These are phyloP conservation scores for Tritrichomonas musculus DNA, from an alignment of 208 protist species.

Conservation along the genomic window DNA sequence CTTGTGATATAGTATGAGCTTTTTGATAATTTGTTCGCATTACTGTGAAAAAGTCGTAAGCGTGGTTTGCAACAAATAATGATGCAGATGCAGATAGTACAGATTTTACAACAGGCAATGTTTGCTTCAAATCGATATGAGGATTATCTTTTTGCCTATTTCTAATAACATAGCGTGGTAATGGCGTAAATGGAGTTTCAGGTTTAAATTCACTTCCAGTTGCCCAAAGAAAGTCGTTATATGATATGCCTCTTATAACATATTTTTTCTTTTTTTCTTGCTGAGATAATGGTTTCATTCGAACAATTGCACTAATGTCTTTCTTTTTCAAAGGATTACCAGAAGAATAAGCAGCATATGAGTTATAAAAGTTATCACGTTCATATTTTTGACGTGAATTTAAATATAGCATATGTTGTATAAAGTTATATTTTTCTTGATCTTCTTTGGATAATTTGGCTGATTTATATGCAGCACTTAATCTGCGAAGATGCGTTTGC, in stretches of 20 bases:
- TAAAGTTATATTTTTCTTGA: neutral
- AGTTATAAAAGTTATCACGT: constrained; percentile 13
- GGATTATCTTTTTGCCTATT: neutral
- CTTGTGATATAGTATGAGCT: neutral
- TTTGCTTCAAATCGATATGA: neutral
- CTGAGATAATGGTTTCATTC: neutral
- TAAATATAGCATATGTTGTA: neutral
- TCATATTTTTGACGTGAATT: neutral
- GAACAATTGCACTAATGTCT: neutral
- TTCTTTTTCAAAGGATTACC: neutral
- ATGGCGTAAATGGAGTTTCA: neutral
- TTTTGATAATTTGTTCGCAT: neutral
- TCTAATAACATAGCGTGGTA: neutral
- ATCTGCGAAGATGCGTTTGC: neutral
- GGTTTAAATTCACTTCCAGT: neutral
- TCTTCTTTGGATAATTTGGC: neutral
- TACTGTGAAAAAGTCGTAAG: neutral
- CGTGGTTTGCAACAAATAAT: neutral
- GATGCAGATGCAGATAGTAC: neutral
- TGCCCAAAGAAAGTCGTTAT: neutral
- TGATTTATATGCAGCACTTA: neutral
- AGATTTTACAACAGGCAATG: neutral
- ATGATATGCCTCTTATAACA: neutral
- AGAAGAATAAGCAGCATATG: neutral
- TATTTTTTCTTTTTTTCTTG: neutral